phyloP scores from a whole-genome alignment of 768 basidiomycete species.

The Mycena olivaceomarginata region DNA sequence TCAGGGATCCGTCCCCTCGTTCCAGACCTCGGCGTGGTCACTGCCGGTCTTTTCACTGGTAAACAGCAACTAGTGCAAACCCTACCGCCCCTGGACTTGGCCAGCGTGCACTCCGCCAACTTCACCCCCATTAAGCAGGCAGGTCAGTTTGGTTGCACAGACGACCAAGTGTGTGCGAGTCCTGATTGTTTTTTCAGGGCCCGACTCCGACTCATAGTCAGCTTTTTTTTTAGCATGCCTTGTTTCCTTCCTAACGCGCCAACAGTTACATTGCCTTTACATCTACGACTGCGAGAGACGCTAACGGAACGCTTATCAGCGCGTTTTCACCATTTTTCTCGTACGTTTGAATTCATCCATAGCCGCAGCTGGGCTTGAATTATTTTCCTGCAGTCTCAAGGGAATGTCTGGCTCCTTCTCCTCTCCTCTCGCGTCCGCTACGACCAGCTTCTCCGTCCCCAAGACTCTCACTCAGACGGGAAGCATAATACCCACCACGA shows the following conservation, averaged over 20 bases:
- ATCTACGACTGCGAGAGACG: constrained; percentile 55
- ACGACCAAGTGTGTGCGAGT: no score
- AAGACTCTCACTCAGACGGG: constrained; percentile 62
- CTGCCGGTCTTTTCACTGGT: constrained; percentile 77
- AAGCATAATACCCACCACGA: constrained; percentile 62
- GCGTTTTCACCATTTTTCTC: constrained; percentile 75
- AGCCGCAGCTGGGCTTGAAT: constrained; percentile 15
- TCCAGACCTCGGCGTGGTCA: constrained; percentile 67
- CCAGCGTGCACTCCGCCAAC: constrained; percentile 63
- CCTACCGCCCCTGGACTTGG: constrained; percentile 74
- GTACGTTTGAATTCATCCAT: constrained; percentile 56
- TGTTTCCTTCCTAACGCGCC: neutral
- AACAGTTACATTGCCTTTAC: constrained; percentile 79
- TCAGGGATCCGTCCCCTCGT: constrained; percentile 60
- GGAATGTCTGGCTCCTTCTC: constrained; percentile 78
- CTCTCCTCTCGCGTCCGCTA: constrained; percentile 69
- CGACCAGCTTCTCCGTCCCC: constrained; percentile 63
- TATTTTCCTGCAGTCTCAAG: constrained; percentile 62
- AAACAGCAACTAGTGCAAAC: constrained; percentile 76
- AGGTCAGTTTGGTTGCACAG: no score
- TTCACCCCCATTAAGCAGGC: constrained; percentile 76
- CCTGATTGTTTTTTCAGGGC: constrained; percentile 54
- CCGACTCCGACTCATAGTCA: constrained; percentile 76
- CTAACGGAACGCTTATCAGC: constrained; percentile 56
- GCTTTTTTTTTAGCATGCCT: constrained; percentile 50